These are phyloP conservation scores for Radiomyces spectabilis DNA, from an alignment of 192 early-diverging fungal genomes.

Conservation along the genomic window DNA sequence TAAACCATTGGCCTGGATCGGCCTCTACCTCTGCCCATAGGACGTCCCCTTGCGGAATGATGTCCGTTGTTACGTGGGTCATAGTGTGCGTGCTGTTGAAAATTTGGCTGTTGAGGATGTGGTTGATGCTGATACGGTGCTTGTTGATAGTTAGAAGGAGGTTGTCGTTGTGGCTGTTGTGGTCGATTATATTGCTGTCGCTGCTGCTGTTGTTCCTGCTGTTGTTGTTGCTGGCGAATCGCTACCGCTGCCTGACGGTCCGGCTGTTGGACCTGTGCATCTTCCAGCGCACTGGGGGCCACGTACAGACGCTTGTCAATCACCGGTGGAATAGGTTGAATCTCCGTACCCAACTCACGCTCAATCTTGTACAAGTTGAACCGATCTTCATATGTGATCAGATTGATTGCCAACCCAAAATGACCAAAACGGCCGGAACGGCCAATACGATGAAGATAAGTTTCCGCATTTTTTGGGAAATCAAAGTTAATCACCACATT, in stretches of 20 bases:
- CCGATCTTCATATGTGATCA: slow-evolving; percentile 97
- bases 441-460: slow-evolving; percentile 97
- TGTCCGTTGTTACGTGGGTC: too few relatives aligned
- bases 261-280: slow-evolving; percentile 49
- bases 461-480: slow-evolving; percentile 99
- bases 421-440: slow-evolving; percentile 96
- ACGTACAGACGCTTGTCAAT: slow-evolving; percentile 93
- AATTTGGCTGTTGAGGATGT: slow-evolving; percentile 5
- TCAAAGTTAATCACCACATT: slow-evolving; percentile 99
- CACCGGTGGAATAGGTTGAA: slow-evolving; percentile 93
- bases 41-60: too few relatives aligned
- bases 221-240: slow-evolving; percentile 23
- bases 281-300: slow-evolving; percentile 67
- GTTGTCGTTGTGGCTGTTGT: slow-evolving; percentile 33
- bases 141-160: too few relatives aligned
- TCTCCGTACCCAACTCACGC: slow-evolving; percentile 97
- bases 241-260: slow-evolving; percentile 25
- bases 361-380: slow-evolving; percentile 98
- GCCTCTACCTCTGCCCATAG: too few relatives aligned
- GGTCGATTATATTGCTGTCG: slow-evolving; percentile 27
- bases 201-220: slow-evolving; percentile 36
- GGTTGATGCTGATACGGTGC: slow-evolving; percentile 23
- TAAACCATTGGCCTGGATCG: too few relatives aligned
- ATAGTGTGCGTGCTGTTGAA: slow-evolving; percentile 13
- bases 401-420: slow-evolving; percentile 94